A percentile compares a stretch with the other conserved stretches of the same genome.
These are phyloP conservation scores for Hanseniaspora taiwanica DNA, from an alignment of 805 yeast genomes.

Conservation along the genomic window DNA sequence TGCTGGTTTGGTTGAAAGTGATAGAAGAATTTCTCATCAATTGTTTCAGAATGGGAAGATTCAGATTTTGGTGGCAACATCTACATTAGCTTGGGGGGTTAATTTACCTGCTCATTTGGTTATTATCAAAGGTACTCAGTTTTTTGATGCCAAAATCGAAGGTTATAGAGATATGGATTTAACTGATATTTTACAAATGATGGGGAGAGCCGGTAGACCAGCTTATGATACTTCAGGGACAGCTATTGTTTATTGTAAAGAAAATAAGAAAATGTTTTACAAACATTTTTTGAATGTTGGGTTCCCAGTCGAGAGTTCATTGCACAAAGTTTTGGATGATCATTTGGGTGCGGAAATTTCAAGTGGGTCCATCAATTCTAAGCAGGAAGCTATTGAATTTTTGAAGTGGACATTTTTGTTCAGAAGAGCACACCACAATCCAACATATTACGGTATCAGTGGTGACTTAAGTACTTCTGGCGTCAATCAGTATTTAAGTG, in stretches of 20 bases:
- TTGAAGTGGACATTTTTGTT: constrained; percentile 88
- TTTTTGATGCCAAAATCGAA: constrained; percentile 86
- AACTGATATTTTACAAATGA: constrained; percentile 91
- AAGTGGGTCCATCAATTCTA: constrained; percentile 80
- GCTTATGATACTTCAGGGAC: constrained; percentile 90
- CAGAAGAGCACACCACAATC: constrained; percentile 88
- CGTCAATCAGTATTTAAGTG: constrained; percentile 42
- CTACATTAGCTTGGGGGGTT: constrained; percentile 99
- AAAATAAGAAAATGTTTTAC: constrained; percentile 75
- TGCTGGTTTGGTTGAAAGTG: constrained; percentile 89
- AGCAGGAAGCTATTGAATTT: constrained; percentile 92
- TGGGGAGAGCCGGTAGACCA: constrained; percentile 99
- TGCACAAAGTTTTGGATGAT: constrained; percentile 70
- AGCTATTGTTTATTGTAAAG: constrained; percentile 77
- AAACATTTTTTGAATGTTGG: constrained; percentile 80
- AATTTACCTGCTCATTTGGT: constrained; percentile 98
- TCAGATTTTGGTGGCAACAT: constrained; percentile 85
- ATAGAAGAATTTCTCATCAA: constrained; percentile 77
- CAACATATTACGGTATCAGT: constrained; percentile 79
- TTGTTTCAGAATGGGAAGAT: constrained; percentile 75
- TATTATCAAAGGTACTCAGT: constrained; percentile 91
- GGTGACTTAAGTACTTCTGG: constrained; percentile 48
- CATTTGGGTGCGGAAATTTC: constrained; percentile 94
- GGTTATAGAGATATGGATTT: constrained; percentile 90
- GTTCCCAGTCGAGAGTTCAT: constrained; percentile 85